Conservation (phyloP, 106 monocot genomes). For the Dendrobium nobile region DNA sequence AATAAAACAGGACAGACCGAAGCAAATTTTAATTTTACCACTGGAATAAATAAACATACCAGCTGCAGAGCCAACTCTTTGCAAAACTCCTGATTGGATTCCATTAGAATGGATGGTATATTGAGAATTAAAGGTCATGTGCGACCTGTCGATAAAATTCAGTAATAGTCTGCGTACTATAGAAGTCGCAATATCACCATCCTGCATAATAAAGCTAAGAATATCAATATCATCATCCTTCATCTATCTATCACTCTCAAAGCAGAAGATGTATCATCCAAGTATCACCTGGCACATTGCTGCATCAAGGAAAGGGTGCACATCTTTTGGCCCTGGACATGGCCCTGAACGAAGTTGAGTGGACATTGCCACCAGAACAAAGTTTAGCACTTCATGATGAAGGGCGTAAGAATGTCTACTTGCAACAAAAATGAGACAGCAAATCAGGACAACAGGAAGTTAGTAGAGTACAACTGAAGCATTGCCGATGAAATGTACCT, state of each 20-base stretch:
- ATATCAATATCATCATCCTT: background rate
- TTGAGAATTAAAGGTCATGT: constrained; percentile 39
- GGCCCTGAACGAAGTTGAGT: constrained; percentile 88
- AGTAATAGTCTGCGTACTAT: constrained; percentile 64
- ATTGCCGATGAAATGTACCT: constrained; percentile 48
- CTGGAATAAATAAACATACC: constrained; percentile 37
- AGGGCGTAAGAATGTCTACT: constrained; percentile 71
- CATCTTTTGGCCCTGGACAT: constrained; percentile 64
- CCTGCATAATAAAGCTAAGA: constrained; percentile 39
- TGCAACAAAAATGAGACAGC: constrained; percentile 23
- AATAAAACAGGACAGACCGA: background rate
- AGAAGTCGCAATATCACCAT: constrained; percentile 49
- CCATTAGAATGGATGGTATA: constrained; percentile 54
- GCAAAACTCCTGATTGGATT: constrained; percentile 70
- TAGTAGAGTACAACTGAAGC: background rate
- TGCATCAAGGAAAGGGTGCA: constrained; percentile 91
- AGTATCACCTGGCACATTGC: constrained; percentile 74
- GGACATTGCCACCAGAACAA: constrained; percentile 85
- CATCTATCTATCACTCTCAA: background rate
- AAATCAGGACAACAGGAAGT: constrained; percentile 22
- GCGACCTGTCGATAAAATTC: constrained; percentile 67
- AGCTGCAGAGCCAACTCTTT: constrained; percentile 91
- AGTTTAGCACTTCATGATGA: constrained; percentile 92
- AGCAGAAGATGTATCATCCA: background rate
- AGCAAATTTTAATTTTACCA: background rate